Conservation (phyloP, 2,329 filamentous ascomycete species). For the Xylariaceae sp. region DNA sequence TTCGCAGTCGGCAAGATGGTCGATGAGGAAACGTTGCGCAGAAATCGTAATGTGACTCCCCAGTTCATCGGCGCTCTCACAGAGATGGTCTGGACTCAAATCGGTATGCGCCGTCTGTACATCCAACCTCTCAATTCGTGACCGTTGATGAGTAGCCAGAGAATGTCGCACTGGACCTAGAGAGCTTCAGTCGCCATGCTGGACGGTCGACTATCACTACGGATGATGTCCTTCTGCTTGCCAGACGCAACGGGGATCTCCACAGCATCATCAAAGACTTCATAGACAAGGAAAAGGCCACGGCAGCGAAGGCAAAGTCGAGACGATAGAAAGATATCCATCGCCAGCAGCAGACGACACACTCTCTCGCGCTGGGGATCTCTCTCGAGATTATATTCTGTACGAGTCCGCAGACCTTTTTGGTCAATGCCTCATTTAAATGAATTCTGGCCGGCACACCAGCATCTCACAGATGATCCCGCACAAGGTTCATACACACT, state of each 20-base stretch:
- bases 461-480: too few relatives aligned
- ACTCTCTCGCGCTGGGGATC: neutral
- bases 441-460: too few relatives aligned
- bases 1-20: slow-evolving; percentile 80
- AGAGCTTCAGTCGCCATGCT: slow-evolving; percentile 65
- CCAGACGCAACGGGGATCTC: slow-evolving; percentile 80
- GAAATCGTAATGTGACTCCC: slow-evolving; percentile 79
- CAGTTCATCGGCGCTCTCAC: slow-evolving; percentile 80
- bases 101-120: slow-evolving; percentile 48
- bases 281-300: slow-evolving; percentile 55
- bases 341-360: neutral
- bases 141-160: slow-evolving; percentile 36
- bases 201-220: slow-evolving; percentile 73
- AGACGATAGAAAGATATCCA: slow-evolving; percentile 25
- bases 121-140: neutral
- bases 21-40: slow-evolving; percentile 70
- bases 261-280: slow-evolving; percentile 67
- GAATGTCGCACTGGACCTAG: slow-evolving; percentile 52
- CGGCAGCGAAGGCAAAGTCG: slow-evolving; percentile 31
- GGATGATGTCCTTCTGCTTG: slow-evolving; percentile 82
- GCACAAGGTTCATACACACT: too few relatives aligned
- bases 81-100: slow-evolving; percentile 69
- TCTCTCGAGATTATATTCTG: too few relatives aligned
- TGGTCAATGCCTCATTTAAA: too few relatives aligned
- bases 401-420: too few relatives aligned